A percentile compares a stretch with the other conserved stretches of the same genome.
phyloP scores from a whole-genome alignment of 306 rosid genomes.

The Alnus glutinosa region DNA sequence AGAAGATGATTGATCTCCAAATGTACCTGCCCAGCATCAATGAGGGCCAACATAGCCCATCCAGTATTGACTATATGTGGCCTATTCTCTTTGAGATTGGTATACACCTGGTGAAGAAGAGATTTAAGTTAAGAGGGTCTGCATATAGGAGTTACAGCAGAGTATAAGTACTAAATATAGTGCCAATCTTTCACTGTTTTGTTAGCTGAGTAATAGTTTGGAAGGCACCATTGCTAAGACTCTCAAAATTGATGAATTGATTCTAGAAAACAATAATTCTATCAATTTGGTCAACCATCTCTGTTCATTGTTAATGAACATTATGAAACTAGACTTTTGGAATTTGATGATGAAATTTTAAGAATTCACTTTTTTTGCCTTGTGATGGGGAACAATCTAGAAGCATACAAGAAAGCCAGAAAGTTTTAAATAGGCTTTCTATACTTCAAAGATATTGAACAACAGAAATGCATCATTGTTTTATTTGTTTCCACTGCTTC shows the following conservation, averaged over 20 bases:
- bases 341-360: neutral
- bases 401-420: neutral
- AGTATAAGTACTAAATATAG: constrained; percentile 5
- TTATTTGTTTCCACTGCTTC: neutral
- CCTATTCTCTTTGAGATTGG: constrained; percentile 60
- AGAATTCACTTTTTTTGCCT: neutral
- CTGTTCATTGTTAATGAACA: neutral
- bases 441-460: neutral
- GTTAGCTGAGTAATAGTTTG: neutral
- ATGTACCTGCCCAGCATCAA: constrained; percentile 70
- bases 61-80: constrained; percentile 76
- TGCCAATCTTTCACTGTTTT: neutral
- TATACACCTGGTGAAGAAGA: constrained; percentile 54
- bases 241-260: neutral
- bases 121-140: neutral
- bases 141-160: constrained; percentile 10
- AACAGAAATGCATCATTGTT: neutral
- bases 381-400: neutral
- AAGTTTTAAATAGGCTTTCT: neutral
- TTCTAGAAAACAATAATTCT: neutral
- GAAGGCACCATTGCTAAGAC: no score
- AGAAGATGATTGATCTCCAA: neutral
- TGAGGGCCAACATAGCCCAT: constrained; percentile 81
- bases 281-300: neutral
- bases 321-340: neutral